Conservation (phyloP, 495 filamentous ascomycete species). For the Aspergillus cavernicola region DNA sequence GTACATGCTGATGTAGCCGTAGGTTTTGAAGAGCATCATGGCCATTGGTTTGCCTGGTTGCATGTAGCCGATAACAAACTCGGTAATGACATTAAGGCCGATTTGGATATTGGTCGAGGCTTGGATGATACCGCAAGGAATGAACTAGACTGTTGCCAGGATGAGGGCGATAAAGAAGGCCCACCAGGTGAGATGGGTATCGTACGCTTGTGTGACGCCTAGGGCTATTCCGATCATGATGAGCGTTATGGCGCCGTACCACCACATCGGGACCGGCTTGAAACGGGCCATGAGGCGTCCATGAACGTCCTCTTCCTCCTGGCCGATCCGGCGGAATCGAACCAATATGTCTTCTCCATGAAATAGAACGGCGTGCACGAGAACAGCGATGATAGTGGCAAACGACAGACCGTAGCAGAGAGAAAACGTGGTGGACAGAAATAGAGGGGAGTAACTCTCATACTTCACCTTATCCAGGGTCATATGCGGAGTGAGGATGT, state of each 20-base stretch:
- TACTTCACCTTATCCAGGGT: constrained; percentile 55
- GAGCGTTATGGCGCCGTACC: constrained; percentile 51
- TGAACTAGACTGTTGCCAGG: constrained; percentile 45
- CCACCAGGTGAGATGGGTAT: constrained; percentile 50
- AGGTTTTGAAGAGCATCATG: constrained; percentile 66
- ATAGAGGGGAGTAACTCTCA: constrained; percentile 55
- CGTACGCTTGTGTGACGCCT: constrained; percentile 49
- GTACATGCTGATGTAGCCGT: constrained; percentile 54
- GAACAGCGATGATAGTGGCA: constrained; percentile 51
- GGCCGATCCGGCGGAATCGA: constrained; percentile 43
- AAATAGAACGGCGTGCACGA: constrained; percentile 54
- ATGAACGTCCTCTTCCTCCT: constrained; percentile 65
- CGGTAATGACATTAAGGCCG: constrained; percentile 56
- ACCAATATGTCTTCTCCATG: constrained; percentile 53
- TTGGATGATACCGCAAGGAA: constrained; percentile 52
- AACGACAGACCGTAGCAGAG: constrained; percentile 59
- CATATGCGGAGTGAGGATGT: constrained; percentile 49
- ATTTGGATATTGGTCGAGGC: constrained; percentile 53
- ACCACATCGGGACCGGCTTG: constrained; percentile 58
- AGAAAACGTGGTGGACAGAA: constrained; percentile 57
- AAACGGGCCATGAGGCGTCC: constrained; percentile 59
- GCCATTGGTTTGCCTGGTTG: constrained; percentile 57
- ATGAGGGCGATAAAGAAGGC: constrained; percentile 51
- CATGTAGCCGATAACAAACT: constrained; percentile 64
- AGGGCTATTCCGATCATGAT: constrained; percentile 50